Percentiles rank a stretch among this genome's conserved stretches.
phyloP scores from a whole-genome alignment of 1,139 yeast species.

The Hyphopichia fennica region DNA sequence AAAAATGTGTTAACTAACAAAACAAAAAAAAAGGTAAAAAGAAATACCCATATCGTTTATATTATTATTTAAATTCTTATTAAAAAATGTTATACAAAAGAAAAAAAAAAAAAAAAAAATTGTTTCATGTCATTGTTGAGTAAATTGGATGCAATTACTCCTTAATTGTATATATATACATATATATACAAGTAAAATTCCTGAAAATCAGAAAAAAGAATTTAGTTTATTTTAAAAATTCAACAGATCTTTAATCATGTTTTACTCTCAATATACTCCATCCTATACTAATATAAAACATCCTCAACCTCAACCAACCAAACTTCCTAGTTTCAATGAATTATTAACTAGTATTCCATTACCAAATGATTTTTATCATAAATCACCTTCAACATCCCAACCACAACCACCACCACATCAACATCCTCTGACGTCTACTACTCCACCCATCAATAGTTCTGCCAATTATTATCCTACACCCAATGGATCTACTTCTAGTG shows the following conservation, averaged over 20 bases:
- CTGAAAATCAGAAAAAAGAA: too few relatives aligned
- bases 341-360: conserved; percentile 37
- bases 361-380: conserved; percentile 20
- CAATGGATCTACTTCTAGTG: not conserved
- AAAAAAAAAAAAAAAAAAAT: too few relatives aligned
- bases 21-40: too few relatives aligned
- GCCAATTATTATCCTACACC: conserved; percentile 1
- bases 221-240: too few relatives aligned
- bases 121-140: too few relatives aligned
- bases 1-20: too few relatives aligned
- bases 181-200: too few relatives aligned
- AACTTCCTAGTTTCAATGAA: conserved; percentile 39
- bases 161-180: too few relatives aligned
- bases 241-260: conserved; percentile 1
- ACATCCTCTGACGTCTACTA: not conserved
- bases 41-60: too few relatives aligned
- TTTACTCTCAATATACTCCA: conserved; percentile 5
- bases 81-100: too few relatives aligned
- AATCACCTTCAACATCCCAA: conserved; percentile 13
- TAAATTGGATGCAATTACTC: too few relatives aligned
- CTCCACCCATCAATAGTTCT: conserved; percentile 1
- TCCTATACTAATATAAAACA: conserved; percentile 6
- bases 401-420: conserved; percentile 5
- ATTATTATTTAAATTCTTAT: too few relatives aligned
- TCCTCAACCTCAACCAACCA: conserved; percentile 11